Evolutionary conservation across 345 rosid genomes (phyloP).

Genomic region (Populus pruinosa): DNA sequence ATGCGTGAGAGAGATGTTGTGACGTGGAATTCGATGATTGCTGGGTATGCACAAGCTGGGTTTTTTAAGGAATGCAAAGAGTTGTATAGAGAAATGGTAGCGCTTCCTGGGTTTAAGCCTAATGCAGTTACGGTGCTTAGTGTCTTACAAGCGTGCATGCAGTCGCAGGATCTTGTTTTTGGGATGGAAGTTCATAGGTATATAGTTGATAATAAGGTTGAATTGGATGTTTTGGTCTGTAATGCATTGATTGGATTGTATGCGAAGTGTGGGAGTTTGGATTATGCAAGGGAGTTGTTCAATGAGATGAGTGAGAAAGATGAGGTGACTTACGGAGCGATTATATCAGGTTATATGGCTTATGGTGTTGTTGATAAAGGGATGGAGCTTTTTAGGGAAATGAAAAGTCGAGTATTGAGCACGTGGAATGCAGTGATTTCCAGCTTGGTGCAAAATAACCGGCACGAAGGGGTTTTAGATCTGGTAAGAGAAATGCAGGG

Average conservation of each 20-base stretch:
- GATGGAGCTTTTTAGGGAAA: conserved; percentile 46
- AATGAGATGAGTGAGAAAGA: conserved; percentile 64
- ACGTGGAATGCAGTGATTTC: conserved; percentile 80
- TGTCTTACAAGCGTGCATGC: conserved; percentile 76
- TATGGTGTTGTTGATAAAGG: conserved; percentile 67
- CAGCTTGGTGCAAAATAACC: conserved; percentile 71
- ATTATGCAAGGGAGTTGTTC: conserved; percentile 65
- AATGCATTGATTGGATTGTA: conserved; percentile 73
- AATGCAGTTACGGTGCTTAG: conserved; percentile 58
- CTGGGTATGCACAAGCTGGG: conserved; percentile 77
- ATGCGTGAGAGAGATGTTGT: conserved; percentile 66
- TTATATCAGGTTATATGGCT: conserved; percentile 67
- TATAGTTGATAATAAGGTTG: conserved; percentile 38
- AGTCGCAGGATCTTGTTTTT: conserved; percentile 57
- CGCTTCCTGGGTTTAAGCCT: conserved; percentile 42
- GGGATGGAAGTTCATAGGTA: conserved; percentile 69
- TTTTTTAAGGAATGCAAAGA: conserved; percentile 59
- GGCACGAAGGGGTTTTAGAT: conserved; percentile 41
- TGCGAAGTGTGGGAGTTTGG: conserved; percentile 78
- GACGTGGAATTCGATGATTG: conserved; percentile 83
- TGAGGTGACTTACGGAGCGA: conserved; percentile 57
- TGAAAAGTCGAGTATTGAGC: conserved; percentile 46
- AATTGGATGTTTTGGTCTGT: conserved; percentile 50
- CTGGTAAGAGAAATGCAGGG: conserved; percentile 58
- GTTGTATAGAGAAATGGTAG: conserved; percentile 55